A percentile compares a stretch with the other conserved stretches of the same genome.
phyloP scores from a whole-genome alignment of 306 rosid species.

The Sicyos baderoa region DNA sequence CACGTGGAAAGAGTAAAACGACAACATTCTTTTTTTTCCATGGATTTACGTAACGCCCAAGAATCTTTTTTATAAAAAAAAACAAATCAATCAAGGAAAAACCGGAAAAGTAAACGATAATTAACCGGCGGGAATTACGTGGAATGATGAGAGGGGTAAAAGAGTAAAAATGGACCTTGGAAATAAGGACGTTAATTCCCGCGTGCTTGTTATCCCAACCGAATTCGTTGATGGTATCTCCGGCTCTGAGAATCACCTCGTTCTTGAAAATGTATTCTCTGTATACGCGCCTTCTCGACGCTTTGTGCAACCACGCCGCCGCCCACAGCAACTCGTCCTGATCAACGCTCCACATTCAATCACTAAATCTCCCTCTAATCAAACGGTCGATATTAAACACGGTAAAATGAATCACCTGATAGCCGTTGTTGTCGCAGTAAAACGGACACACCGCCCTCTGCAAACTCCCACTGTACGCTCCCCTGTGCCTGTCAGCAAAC shows the following conservation, averaged over 20 bases:
- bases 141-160: slow-evolving; percentile 7
- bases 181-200: slow-evolving; percentile 82
- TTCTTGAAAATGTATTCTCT: slow-evolving; percentile 84
- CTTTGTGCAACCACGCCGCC: slow-evolving; percentile 98
- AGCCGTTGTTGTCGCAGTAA: slow-evolving; percentile 87
- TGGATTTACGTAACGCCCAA: background rate
- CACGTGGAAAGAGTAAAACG: too few species aligned
- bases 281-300: slow-evolving; percentile 69
- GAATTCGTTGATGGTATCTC: slow-evolving; percentile 92
- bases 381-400: slow-evolving; percentile 22
- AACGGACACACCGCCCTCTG: slow-evolving; percentile 76
- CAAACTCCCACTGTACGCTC: slow-evolving; percentile 86
- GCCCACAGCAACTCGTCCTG: slow-evolving; percentile 95
- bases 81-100: background rate
- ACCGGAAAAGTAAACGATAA: background rate
- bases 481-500: slow-evolving; percentile 91
- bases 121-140: slow-evolving; percentile 4
- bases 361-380: background rate
- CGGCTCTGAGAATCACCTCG: slow-evolving; percentile 82
- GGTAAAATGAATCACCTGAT: slow-evolving; percentile 43
- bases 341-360: background rate
- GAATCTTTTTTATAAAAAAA: background rate
- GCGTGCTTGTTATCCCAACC: slow-evolving; percentile 99
- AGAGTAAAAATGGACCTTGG: slow-evolving; percentile 45
- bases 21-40: background rate